Evolutionary conservation across 2,329 filamentous ascomycete genomes (phyloP).

Genomic region (Bisporella sp.): DNA sequence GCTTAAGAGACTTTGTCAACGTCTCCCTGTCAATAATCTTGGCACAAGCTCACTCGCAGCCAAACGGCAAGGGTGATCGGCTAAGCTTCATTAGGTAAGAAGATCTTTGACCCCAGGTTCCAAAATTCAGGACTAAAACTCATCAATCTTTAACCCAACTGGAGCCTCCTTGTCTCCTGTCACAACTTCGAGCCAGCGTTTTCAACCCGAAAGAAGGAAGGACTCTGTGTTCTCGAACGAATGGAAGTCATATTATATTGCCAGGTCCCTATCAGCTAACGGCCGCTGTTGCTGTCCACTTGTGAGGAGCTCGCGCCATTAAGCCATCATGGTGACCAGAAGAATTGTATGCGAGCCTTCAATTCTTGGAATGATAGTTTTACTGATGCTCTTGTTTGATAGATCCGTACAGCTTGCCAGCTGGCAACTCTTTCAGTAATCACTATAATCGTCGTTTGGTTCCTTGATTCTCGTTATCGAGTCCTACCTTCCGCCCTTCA

Average conservation of each 20-base stretch:
- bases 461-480: slow-evolving; percentile 62
- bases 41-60: background rate
- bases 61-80: background rate
- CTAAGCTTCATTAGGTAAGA: no score
- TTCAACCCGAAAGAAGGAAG: no score
- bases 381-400: slow-evolving; percentile 3
- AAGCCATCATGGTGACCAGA: slow-evolving; percentile 23
- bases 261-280: background rate
- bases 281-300: slow-evolving; percentile 6
- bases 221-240: no score
- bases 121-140: no score
- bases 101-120: no score
- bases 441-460: slow-evolving; percentile 50
- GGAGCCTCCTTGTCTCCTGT: no score
- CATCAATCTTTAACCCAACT: no score
- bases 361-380: background rate
- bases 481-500: slow-evolving; percentile 64
- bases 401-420: slow-evolving; percentile 38
- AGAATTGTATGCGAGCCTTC: slow-evolving; percentile 22
- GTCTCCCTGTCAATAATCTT: background rate
- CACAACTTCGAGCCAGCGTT: no score
- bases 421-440: slow-evolving; percentile 31
- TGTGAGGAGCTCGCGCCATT: slow-evolving; percentile 4
- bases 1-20: background rate
- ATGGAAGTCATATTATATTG: no score